Base-by-base conservation (phyloP, 1,284 basidiomycete genomes). In the Taiwanofungus camphoratus region DNA sequence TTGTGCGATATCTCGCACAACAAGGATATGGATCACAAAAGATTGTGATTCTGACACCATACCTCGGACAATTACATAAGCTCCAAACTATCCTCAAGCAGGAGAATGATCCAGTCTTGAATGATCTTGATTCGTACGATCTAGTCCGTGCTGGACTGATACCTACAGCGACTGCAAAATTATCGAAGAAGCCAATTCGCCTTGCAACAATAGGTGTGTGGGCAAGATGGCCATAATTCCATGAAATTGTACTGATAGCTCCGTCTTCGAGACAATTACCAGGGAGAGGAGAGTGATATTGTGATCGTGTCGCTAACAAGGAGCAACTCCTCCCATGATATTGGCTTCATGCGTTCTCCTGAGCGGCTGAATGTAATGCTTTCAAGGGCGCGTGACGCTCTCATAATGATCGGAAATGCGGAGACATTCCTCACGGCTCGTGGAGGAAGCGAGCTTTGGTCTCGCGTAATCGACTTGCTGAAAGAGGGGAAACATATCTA, bases 211-310 rank as follows among this genome's bases (percentile, higher is more conserved):
- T 82, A 11, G 79, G 80, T 79, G 53, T 40, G 63, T 39, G 12
- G 24, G 8, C 21, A 34, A 16, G 20, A 39, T 26, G 21, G 29
- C 35, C 30, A 7, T 15, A 41, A 13, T 26, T 38, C n/a, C 44
- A 22, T n/a, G n/a, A n/a, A n/a, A n/a, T n/a, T n/a, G 32, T 33
- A 16, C 36, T 52, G n/a, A 38, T 43, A 7, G 13, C 24, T 37
- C 36, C 19, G 6, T 30, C 31, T 29, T n/a, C n/a, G 37, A 79
- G 77, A 80, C 45, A 80, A 80, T 45, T 80, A 79, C 46, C 81
- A 84, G 51, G 82, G 82, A 19, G 82, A 84, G 55, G 81, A 84
- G 56, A 78, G 76, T 31, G 69, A 82, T 19, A 76, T 84, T 35
- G 77, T 84, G 21, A 68, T 84, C 21, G 65, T 68, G n/a, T 77